Conservation (phyloP, 1,139 yeast genomes). For the Casaregolazyma suthepensis region DNA sequence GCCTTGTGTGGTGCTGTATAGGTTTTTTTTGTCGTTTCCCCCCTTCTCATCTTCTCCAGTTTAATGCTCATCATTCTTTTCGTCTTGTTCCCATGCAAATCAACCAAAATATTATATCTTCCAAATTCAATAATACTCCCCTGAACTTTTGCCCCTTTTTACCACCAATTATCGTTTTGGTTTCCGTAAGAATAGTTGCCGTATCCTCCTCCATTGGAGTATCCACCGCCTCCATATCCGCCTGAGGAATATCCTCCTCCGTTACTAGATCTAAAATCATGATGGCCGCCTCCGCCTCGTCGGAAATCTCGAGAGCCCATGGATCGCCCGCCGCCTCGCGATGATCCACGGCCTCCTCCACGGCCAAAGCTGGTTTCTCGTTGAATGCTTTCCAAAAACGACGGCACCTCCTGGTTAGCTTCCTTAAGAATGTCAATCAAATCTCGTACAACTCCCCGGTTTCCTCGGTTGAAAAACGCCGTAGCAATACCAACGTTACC, state of each 20-base stretch:
- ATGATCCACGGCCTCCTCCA: conserved; percentile 51
- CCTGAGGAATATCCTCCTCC: conserved; percentile 21
- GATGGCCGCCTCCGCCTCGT: conserved; percentile 27
- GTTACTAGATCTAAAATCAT: conserved; percentile 8
- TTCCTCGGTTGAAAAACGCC: conserved; percentile 95
- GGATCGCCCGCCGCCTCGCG: conserved; percentile 44
- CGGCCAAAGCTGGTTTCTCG: conserved; percentile 70
- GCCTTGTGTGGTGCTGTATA: not conserved
- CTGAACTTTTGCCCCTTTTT: conserved; percentile 14
- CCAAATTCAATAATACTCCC: conserved; percentile 8
- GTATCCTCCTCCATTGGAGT: conserved; percentile 30
- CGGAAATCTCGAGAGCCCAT: conserved; percentile 34
- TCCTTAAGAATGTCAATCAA: conserved; percentile 81
- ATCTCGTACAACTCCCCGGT: conserved; percentile 83
- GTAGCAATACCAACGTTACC: conserved; percentile 98
- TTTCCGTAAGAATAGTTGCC: conserved; percentile 28
- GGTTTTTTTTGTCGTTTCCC: not conserved
- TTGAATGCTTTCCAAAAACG: conserved; percentile 70
- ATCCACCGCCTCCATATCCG: conserved; percentile 30
- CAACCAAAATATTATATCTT: not conserved
- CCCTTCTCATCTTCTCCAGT: conserved; percentile 1
- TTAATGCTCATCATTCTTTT: conserved; percentile 8
- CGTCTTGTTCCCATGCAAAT: conserved; percentile 8
- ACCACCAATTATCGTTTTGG: conserved; percentile 28
- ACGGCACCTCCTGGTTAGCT: conserved; percentile 97